Base-by-base conservation (phyloP, 805 yeast species). In the Wickerhamomyces sydowiorum region DNA sequence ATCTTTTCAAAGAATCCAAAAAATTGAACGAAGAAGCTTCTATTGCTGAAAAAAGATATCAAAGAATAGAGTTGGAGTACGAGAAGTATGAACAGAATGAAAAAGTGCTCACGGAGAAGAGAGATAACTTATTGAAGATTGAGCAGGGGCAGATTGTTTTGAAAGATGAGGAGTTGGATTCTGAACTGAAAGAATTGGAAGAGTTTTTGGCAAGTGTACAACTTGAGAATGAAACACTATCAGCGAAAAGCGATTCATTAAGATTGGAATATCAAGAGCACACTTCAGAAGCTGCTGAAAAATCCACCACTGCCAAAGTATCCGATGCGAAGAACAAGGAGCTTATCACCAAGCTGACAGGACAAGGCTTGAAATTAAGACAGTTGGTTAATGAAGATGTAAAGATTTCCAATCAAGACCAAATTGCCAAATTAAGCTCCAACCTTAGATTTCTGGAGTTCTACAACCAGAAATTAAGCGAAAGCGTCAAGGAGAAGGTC, bases 231-330 rank as follows among this genome's bases (percentile, higher is more conserved):
- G 65, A 68, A 40, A 36, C 38, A 1, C 41, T 57, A 23, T 38
- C 55, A 15, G 21, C 34, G 2, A 37, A 43, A 22, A 69, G 64
- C 37, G 66, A 64, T 22, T 43, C 39, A 5, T 48, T 71, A 23
- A 56, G 82, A 44, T 31, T 45, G 1, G 42, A 57, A n/a, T 77
- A 77, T 48, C 82, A 76, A 53, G 37, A 44, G 5, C 53, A 53
- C 7, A 75, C 81, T 0, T 62, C 76, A 1, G 40, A 47, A n/a
- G 80, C 80, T 4, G 77, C 77, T 1, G 73, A 69, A 30, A 45
- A 58, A 36, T 65, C 77, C 1, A 51, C 56, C 4, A 24, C 32
- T 7, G 30, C 65, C 4, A 54, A 57, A 18, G 32, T 47, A 0
- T 32, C 61, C n/a, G 59, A 61, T 30, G 44, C 48, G 4, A 37